Evolutionary conservation across 2,329 filamentous ascomycete genomes (phyloP).

Genomic region (Ambrosiella beaveri): DNA sequence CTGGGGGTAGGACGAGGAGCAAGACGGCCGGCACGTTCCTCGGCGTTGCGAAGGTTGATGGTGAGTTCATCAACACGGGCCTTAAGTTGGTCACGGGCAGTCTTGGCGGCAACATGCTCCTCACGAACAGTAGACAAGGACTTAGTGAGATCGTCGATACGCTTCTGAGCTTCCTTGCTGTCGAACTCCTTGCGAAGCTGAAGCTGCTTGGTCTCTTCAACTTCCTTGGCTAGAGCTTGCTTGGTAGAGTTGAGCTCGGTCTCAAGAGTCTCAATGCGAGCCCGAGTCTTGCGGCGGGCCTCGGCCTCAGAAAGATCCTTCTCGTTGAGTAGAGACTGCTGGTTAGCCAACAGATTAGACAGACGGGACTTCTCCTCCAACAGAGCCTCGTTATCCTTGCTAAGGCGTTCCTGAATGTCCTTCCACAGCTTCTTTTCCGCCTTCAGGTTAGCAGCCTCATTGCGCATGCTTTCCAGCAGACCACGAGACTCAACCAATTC

Average conservation of each 20-base stretch:
- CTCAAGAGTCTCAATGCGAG: conserved; percentile 62
- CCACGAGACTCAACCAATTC: conserved; percentile 77
- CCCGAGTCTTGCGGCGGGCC: conserved; percentile 59
- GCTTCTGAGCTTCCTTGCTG: conserved; percentile 68
- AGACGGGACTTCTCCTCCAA: conserved; percentile 71
- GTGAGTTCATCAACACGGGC: conserved; percentile 74
- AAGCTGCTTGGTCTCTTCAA: conserved; percentile 70
- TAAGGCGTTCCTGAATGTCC: conserved; percentile 74
- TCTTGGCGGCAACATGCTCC: conserved; percentile 72
- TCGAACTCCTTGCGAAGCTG: conserved; percentile 80
- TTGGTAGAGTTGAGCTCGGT: conserved; percentile 61
- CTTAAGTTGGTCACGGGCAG: conserved; percentile 76
- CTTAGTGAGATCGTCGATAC: conserved; percentile 77
- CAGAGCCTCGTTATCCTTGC: conserved; percentile 71
- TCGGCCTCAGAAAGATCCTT: conserved; percentile 74
- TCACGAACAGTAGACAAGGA: conserved; percentile 68
- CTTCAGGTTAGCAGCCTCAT: conserved; percentile 82
- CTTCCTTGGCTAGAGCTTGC: conserved; percentile 65
- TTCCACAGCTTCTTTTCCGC: conserved; percentile 92
- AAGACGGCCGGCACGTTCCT: conserved; percentile 68
- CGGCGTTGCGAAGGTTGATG: conserved; percentile 72
- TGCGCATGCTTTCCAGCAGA: conserved; percentile 68
- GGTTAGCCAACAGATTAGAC: conserved; percentile 63
- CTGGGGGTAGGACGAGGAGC: conserved; percentile 61
- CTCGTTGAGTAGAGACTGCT: conserved; percentile 84